Evolutionary conservation across 768 basidiomycete genomes (phyloP).

Genomic region (Baorangia bicolor): DNA sequence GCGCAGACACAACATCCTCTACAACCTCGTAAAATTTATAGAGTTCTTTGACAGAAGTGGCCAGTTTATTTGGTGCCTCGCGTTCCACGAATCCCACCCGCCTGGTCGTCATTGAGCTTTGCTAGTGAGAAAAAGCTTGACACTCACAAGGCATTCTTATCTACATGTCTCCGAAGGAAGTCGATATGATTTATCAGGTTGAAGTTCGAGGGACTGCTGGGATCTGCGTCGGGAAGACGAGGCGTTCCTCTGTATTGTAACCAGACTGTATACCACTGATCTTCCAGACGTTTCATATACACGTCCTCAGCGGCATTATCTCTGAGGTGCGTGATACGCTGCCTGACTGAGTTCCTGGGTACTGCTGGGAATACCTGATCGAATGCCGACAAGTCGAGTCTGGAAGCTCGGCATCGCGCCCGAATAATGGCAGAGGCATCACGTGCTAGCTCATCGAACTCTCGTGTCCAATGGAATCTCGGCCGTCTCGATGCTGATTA

Average conservation of each 20-base stretch:
- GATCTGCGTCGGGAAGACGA: conserved; percentile 70
- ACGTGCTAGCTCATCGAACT: conserved; percentile 85
- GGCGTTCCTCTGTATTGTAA: conserved; percentile 62
- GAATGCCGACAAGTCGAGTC: conserved; percentile 70
- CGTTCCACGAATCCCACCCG: conserved; percentile 61
- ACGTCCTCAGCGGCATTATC: conserved; percentile 65
- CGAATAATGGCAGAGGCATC: conserved; percentile 83
- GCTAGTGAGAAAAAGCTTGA: not conserved
- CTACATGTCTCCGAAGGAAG: conserved; percentile 76
- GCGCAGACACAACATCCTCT: conserved; percentile 41
- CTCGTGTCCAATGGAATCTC: conserved; percentile 79
- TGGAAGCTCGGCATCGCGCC: conserved; percentile 66
- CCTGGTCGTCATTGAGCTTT: conserved; percentile 36
- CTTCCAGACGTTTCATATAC: conserved; percentile 77
- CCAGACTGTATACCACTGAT: conserved; percentile 82
- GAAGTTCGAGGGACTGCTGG: conserved; percentile 66
- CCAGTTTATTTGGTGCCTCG: conserved; percentile 39
- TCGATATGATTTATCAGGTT: conserved; percentile 78
- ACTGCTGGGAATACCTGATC: conserved; percentile 79
- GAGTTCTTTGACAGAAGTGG: conserved; percentile 45
- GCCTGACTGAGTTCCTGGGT: conserved; percentile 69
- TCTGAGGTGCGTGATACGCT: conserved; percentile 59
- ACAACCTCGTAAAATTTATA: conserved; percentile 47
- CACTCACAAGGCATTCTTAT: conserved; percentile 84
- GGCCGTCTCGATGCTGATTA: conserved; percentile 45